Conservation (phyloP, 495 filamentous ascomycete genomes). For the Halenospora varia region DNA sequence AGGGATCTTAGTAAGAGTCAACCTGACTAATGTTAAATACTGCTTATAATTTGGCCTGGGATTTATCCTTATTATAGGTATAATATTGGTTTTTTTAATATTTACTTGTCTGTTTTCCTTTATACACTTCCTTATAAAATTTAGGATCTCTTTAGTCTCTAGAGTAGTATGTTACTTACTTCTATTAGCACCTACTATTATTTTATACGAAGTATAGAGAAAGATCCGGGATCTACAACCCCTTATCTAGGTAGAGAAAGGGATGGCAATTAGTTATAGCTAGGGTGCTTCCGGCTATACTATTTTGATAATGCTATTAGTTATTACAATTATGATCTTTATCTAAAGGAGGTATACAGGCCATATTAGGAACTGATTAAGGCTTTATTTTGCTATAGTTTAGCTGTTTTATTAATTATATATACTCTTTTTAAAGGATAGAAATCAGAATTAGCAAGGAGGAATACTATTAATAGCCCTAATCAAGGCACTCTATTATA, state of each 20-base stretch:
- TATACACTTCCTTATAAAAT: conserved; percentile 1
- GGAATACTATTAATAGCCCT: neutral
- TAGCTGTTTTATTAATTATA: neutral
- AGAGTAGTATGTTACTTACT: conserved; percentile 4
- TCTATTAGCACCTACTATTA: conserved; percentile 9
- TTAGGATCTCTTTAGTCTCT: conserved; percentile 9
- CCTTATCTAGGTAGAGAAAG: conserved; percentile 17
- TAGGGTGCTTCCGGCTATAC: neutral
- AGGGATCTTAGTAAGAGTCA: conserved; percentile 12
- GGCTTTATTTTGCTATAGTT: neutral
- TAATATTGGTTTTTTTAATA: conserved; percentile 5
- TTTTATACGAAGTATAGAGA: conserved; percentile 13
- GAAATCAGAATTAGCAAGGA: neutral
- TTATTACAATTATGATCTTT: neutral
- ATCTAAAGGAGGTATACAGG: neutral
- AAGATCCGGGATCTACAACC: conserved; percentile 11
- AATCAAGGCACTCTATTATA: neutral
- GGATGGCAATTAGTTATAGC: conserved; percentile 3
- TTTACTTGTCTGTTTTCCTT: conserved; percentile 9
- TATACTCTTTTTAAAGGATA: neutral
- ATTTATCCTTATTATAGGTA: neutral
- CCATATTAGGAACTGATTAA: neutral
- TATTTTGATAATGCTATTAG: neutral
- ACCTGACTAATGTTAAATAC: conserved; percentile 1
- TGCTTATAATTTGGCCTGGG: conserved; percentile 10